Conservation (phyloP, 495 filamentous ascomycete species). For the Penicillium ochrochloron region DNA sequence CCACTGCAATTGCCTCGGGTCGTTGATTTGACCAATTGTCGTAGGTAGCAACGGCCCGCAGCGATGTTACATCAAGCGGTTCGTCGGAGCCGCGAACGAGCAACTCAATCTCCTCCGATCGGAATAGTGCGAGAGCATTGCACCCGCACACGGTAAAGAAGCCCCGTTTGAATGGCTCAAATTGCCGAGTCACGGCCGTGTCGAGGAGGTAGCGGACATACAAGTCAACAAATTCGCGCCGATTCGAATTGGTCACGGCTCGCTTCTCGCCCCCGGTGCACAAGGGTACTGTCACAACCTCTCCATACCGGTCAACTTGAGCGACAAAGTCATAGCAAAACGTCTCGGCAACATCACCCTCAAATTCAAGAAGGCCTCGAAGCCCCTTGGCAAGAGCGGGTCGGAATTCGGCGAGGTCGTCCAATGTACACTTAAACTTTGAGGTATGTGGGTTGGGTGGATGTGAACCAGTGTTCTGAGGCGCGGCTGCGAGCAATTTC, state of each 20-base stretch:
- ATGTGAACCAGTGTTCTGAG: constrained; percentile 55
- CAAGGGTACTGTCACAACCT: constrained; percentile 65
- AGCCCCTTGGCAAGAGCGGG: constrained; percentile 79
- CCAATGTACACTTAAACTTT: constrained; percentile 71
- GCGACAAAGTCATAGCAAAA: constrained; percentile 87
- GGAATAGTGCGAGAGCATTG: constrained; percentile 86
- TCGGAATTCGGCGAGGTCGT: constrained; percentile 85
- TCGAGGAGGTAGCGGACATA: constrained; percentile 86
- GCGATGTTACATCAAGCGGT: constrained; percentile 73
- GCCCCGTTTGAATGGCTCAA: constrained; percentile 93
- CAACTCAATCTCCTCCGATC: constrained; percentile 93
- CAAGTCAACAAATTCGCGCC: constrained; percentile 85
- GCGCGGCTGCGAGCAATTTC: constrained; percentile 78
- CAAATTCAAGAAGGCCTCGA: constrained; percentile 75
- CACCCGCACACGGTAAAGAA: constrained; percentile 94
- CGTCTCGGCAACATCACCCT: constrained; percentile 80
- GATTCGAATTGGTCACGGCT: constrained; percentile 82
- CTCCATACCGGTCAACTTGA: constrained; percentile 78
- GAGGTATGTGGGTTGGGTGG: constrained; percentile 58
- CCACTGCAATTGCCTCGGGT: constrained; percentile 63
- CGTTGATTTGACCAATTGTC: constrained; percentile 69
- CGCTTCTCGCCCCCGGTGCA: constrained; percentile 74
- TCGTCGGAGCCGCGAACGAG: constrained; percentile 89
- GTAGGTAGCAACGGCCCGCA: constrained; percentile 80
- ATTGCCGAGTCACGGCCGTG: constrained; percentile 77